phyloP scores from a whole-genome alignment of 139 green algal genomes.

The Raphidocelis subcapitata region DNA sequence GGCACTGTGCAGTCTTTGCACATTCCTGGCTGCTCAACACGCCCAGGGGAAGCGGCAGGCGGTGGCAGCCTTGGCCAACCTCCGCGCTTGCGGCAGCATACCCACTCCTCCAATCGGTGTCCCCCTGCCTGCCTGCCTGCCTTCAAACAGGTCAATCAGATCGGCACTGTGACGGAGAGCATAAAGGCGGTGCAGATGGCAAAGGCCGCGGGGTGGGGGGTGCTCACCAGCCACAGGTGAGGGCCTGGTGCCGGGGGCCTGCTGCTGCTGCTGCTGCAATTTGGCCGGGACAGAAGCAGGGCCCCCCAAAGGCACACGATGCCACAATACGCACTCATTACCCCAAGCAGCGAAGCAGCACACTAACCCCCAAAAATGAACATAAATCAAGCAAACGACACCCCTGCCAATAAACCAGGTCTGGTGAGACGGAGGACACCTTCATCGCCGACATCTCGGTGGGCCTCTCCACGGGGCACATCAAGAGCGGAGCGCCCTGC shows the following conservation, averaged over 20 bases:
- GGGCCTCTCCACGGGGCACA: constrained; percentile 93
- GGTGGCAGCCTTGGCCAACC: too few relatives aligned
- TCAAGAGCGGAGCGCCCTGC: constrained; percentile 98
- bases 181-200: constrained; percentile 74
- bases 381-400: too few relatives aligned
- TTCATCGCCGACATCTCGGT: constrained; percentile 99
- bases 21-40: too few relatives aligned
- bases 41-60: too few relatives aligned
- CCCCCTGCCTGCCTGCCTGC: not conserved
- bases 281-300: too few relatives aligned
- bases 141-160: constrained; percentile 91
- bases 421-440: constrained; percentile 89
- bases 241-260: too few relatives aligned
- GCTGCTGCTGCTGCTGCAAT: too few relatives aligned
- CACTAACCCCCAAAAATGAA: too few relatives aligned
- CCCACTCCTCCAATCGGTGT: not conserved
- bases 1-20: too few relatives aligned
- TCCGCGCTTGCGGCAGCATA: not conserved
- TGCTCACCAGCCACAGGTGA: constrained; percentile 91
- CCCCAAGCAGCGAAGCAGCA: too few relatives aligned
- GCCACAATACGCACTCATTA: too few relatives aligned
- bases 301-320: too few relatives aligned
- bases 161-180: constrained; percentile 89
- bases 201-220: constrained; percentile 93
- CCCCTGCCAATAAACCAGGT: not conserved